Conservation (phyloP, 1,139 yeast species). For the Geotrichum macrosporum region DNA sequence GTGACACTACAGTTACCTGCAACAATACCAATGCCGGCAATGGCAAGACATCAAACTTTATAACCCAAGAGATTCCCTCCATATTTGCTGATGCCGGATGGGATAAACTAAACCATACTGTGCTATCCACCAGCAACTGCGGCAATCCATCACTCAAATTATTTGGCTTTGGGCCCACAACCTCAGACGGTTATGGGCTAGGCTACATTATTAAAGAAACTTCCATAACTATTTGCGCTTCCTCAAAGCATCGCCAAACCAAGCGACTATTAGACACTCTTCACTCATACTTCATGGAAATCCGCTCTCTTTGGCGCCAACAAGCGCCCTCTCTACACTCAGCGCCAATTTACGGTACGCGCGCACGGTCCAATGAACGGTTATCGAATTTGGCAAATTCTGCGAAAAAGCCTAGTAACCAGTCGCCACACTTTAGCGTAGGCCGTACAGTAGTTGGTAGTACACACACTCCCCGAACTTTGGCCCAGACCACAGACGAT, state of each 20-base stretch:
- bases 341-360: constrained; percentile 24
- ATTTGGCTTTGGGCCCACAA: constrained; percentile 91
- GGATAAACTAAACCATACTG: constrained; percentile 62
- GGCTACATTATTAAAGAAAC: constrained; percentile 87
- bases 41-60: constrained; percentile 12
- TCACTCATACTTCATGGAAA: constrained; percentile 62
- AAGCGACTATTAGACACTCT: constrained; percentile 72
- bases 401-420: neutral
- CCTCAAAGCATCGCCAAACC: constrained; percentile 90
- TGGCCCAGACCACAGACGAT: constrained; percentile 27
- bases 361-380: constrained; percentile 31
- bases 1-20: constrained; percentile 22
- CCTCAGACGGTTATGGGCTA: constrained; percentile 85
- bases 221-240: constrained; percentile 77
- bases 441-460: constrained; percentile 27
- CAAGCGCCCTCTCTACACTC: neutral
- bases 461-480: constrained; percentile 28
- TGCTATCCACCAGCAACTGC: constrained; percentile 62
- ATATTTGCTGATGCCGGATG: constrained; percentile 78
- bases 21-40: constrained; percentile 13
- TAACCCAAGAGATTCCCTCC: constrained; percentile 45
- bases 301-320: constrained; percentile 48
- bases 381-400: too few species aligned
- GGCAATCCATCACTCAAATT: constrained; percentile 84
- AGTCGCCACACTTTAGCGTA: constrained; percentile 16